Percentiles rank a stretch among this genome's conserved stretches.
Conservation (phyloP, 2,329 filamentous ascomycete genomes). For the Scortechinia acanthostroma region DNA sequence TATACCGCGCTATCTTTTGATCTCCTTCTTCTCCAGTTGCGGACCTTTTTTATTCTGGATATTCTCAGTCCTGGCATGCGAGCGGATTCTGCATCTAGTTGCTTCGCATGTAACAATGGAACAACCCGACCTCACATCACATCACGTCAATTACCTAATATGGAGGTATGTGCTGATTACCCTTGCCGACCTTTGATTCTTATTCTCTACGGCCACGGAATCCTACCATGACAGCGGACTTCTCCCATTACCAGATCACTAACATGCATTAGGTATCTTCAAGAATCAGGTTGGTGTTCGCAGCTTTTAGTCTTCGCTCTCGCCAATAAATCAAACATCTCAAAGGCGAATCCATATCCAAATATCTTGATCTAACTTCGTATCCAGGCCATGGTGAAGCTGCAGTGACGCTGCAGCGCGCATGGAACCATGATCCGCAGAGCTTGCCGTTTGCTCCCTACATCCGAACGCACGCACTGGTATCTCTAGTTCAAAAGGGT, state of each 20-base stretch:
- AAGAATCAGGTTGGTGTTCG: conserved; percentile 38
- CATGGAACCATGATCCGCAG: conserved; percentile 57
- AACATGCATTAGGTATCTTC: conserved; percentile 33
- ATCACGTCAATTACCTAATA: conserved; percentile 65
- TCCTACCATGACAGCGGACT: too few relatives aligned
- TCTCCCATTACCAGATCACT: background rate
- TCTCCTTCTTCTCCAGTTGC: background rate
- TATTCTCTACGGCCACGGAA: too few relatives aligned
- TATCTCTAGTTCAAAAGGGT: conserved; percentile 57
- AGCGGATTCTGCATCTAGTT: conserved; percentile 8
- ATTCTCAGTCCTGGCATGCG: conserved; percentile 14
- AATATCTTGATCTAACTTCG: background rate
- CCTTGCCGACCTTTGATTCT: conserved; percentile 9
- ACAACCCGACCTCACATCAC: conserved; percentile 33
- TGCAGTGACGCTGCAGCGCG: conserved; percentile 49
- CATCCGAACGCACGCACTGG: conserved; percentile 48
- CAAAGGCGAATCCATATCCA: too few relatives aligned
- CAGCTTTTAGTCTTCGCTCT: conserved; percentile 5
- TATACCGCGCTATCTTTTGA: background rate
- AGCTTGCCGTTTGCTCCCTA: conserved; percentile 50
- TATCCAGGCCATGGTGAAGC: conserved; percentile 45
- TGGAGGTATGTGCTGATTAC: conserved; percentile 42
- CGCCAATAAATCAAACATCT: conserved; percentile 6
- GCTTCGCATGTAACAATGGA: conserved; percentile 29
- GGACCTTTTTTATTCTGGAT: background rate